These are phyloP conservation scores for Pelargonium myrrhifolium DNA, from an alignment of 441 rosid species.

Conservation along the genomic window DNA sequence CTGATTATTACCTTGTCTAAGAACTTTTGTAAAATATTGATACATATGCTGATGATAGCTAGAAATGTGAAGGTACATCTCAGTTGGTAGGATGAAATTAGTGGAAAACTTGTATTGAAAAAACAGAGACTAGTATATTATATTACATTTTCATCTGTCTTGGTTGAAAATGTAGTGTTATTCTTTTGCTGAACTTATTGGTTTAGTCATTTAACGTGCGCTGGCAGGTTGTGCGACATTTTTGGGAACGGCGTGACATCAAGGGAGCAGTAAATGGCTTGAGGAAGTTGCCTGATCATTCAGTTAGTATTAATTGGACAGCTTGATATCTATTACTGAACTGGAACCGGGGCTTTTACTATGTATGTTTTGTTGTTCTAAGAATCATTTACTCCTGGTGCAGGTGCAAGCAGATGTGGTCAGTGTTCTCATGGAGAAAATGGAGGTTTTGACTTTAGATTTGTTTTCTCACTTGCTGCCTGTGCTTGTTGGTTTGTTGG, in stretches of 20 bases:
- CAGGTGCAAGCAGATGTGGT: slow-evolving; percentile 92
- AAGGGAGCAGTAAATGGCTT: slow-evolving; percentile 72
- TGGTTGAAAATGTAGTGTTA: not conserved
- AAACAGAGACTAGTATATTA: not conserved
- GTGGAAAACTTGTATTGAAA: not conserved
- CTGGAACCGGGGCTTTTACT: slow-evolving; percentile 18
- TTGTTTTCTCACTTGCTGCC: slow-evolving; percentile 77
- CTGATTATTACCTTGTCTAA: not conserved
- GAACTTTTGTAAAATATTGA: no score
- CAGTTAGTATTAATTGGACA: slow-evolving; percentile 53
- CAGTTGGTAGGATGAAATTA: not conserved
- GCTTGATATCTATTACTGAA: slow-evolving; percentile 9
- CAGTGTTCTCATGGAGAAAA: slow-evolving; percentile 68
- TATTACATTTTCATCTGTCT: not conserved
- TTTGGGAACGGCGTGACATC: slow-evolving; percentile 66
- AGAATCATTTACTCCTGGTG: slow-evolving; percentile 16
- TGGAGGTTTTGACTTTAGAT: slow-evolving; percentile 70
- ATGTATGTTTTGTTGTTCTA: slow-evolving; percentile 17
- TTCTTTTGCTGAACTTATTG: not conserved
- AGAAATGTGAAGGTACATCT: not conserved
- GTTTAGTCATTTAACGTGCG: slow-evolving; percentile 8
- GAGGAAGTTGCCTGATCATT: slow-evolving; percentile 83
- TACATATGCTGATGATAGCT: not conserved
- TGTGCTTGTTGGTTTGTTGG: slow-evolving; percentile 75
- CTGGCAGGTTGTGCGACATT: slow-evolving; percentile 67